phyloP scores from a whole-genome alignment of 306 rosid species.

The Cucurbita ficifolia region DNA sequence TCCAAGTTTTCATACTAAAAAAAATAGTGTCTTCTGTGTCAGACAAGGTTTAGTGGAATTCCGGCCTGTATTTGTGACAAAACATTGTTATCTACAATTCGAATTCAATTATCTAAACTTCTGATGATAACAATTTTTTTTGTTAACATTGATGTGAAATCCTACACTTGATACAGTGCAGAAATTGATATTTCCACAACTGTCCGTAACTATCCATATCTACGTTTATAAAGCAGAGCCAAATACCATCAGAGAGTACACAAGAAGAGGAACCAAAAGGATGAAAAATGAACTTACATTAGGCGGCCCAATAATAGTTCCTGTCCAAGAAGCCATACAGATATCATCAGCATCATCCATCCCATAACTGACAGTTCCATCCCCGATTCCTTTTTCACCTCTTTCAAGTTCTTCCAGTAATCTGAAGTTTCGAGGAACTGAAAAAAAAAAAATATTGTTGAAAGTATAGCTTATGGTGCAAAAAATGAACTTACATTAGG shows the following conservation, averaged over 20 bases:
- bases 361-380: constrained; percentile 98
- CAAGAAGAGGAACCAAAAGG: neutral
- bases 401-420: constrained; percentile 97
- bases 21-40: too few relatives aligned
- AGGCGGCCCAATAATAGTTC: constrained; percentile 91
- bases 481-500: neutral
- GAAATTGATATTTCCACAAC: neutral
- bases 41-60: too few relatives aligned
- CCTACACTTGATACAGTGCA: neutral
- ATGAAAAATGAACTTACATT: constrained; percentile 38
- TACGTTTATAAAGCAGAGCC: too few relatives aligned
- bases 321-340: constrained; percentile 94
- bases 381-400: constrained; percentile 97
- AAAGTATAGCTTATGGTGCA: neutral
- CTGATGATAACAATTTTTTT: too few relatives aligned
- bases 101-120: too few relatives aligned
- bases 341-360: constrained; percentile 98
- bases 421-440: constrained; percentile 93
- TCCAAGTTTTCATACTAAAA: too few relatives aligned
- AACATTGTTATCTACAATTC: too few relatives aligned
- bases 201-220: neutral
- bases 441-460: neutral
- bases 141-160: neutral
- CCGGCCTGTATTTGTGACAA: too few relatives aligned
- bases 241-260: neutral